Evolutionary conservation across 306 rosid genomes (phyloP).

Genomic region (Coriaria nepalensis): DNA sequence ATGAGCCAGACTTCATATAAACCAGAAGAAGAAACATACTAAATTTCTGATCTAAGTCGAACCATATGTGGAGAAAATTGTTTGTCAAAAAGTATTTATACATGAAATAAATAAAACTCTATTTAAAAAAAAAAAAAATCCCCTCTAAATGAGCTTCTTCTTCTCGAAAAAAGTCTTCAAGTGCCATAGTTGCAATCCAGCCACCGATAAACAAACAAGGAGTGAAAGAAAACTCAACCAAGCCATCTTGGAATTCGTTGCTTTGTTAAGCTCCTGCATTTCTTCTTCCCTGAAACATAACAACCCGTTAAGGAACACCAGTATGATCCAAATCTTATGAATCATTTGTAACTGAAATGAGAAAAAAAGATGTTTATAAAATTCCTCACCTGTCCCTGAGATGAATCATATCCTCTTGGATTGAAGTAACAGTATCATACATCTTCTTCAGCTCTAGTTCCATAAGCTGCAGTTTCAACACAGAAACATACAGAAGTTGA

Average conservation of each 20-base stretch:
- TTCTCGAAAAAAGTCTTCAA: slow-evolving; percentile 87
- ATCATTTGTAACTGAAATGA: neutral
- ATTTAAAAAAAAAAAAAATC: slow-evolving; percentile 3
- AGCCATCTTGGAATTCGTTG: slow-evolving; percentile 61
- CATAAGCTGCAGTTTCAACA: slow-evolving; percentile 43
- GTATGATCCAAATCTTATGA: neutral
- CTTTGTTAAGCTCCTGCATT: slow-evolving; percentile 77
- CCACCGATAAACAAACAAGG: slow-evolving; percentile 57
- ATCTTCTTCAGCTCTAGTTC: slow-evolving; percentile 73
- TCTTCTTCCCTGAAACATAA: slow-evolving; percentile 62
- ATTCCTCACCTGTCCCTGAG: slow-evolving; percentile 62
- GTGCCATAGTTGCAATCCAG: slow-evolving; percentile 80
- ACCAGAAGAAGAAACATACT: too few species aligned
- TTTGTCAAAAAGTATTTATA: too few species aligned
- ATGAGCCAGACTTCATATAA: too few species aligned
- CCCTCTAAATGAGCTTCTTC: slow-evolving; percentile 64
- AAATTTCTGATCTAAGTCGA: too few species aligned
- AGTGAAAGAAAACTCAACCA: slow-evolving; percentile 74
- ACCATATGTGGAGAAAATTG: too few species aligned
- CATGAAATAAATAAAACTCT: neutral
- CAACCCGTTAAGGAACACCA: neutral
- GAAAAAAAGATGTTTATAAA: neutral
- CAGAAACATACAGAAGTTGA: neutral
- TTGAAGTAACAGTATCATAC: slow-evolving; percentile 48
- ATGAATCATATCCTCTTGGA: slow-evolving; percentile 75